Base-by-base conservation (phyloP, 1,284 basidiomycete species). In the Wallemia hederae region DNA sequence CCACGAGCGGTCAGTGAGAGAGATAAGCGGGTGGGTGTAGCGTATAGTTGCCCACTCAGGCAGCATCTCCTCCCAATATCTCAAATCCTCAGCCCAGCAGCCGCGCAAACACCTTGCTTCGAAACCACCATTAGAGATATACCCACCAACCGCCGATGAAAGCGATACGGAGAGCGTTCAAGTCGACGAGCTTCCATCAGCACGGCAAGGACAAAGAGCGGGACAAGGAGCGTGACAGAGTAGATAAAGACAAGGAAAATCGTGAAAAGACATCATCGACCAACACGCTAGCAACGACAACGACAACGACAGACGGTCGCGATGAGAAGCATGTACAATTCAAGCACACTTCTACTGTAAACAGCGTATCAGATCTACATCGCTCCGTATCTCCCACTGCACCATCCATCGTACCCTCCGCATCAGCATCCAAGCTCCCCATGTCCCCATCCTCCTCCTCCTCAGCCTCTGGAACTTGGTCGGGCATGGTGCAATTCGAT, bases 401-500 rank as follows among this genome's bases (percentile, higher is more conserved):
- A 3, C 39, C 39, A 49, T 49, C 39, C 22, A 9, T 49, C 39
- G n/a, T 49, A 9, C 5, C 39, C 22, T 49, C 39, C n/a, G 11
- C 39, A 11, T 49, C 39, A 5, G n/a, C 39, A 11, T 49, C 39
- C 22, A 9, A n/a, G 11, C 39, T 49, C 5, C 39, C 39, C 3
- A 14, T 49, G n/a, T 49, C 39, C 22, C 39, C 39, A 49, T 49
- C 39, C 14, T 15, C 39, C 9, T 49, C 39, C 3, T 49, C 39
- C 5, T 17, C 39, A 49, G n/a, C 39, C 22, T 49, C 39, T 49
- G 39, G 39, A 5, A 49, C 39, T n/a, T 49, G 39, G 39, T 17
- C 14, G 14, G 39, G 39, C 22, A 49, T 49, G 39, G 39, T 49
- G 3, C 39, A 49, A n/a, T 49, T 49, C 19, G 92, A 98, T 69